A percentile compares a stretch with the other conserved stretches of the same genome.
Conservation (phyloP, 2,329 filamentous ascomycete species). For the Colletotrichum melonis region DNA sequence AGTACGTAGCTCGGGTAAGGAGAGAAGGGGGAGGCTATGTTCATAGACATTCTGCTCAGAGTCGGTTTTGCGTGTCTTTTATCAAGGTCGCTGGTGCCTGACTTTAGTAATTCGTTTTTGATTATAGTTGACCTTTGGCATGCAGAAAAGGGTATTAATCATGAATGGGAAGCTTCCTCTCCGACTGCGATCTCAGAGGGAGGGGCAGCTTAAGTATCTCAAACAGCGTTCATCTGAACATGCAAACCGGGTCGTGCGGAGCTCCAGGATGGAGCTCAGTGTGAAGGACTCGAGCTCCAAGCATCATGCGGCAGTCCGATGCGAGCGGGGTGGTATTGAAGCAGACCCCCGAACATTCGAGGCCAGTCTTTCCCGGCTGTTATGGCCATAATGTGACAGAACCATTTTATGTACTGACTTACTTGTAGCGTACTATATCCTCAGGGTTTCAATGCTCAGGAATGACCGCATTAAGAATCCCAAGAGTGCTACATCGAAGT, state of each 20-base stretch:
- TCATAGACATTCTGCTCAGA: not conserved
- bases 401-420: too few species aligned
- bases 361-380: not conserved
- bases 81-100: not conserved
- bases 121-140: too few species aligned
- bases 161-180: not conserved
- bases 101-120: not conserved
- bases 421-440: not conserved
- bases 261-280: not conserved
- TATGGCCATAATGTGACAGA: too few species aligned
- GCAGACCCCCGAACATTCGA: not conserved
- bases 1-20: slow-evolving; percentile 35
- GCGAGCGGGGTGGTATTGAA: slow-evolving; percentile 16
- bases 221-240: slow-evolving; percentile 20
- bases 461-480: not conserved
- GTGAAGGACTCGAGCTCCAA: slow-evolving; percentile 7
- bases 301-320: slow-evolving; percentile 19
- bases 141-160: not conserved
- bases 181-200: not conserved
- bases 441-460: not conserved
- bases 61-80: not conserved
- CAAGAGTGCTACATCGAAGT: not conserved
- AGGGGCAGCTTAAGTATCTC: slow-evolving; percentile 11
- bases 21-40: slow-evolving; percentile 26
- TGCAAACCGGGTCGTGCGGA: slow-evolving; percentile 2